Conservation (phyloP, 148 eudicot genomes). For the Linanthus parryae region DNA sequence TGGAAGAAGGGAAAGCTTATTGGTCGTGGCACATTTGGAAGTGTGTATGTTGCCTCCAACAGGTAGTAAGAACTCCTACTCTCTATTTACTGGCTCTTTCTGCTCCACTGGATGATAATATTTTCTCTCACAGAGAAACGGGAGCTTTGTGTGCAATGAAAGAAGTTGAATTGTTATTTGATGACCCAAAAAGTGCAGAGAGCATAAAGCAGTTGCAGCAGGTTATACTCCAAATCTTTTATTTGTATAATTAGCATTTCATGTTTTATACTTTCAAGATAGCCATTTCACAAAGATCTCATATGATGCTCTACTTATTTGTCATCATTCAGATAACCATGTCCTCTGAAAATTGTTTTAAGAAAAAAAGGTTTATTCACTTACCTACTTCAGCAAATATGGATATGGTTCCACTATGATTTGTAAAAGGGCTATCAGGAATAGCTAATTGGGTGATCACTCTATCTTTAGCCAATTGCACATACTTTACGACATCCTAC, state of each 20-base stretch:
- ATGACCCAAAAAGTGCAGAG: constrained; percentile 71
- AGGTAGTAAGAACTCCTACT: constrained; percentile 17
- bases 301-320: not conserved
- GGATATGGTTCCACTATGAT: too few relatives aligned
- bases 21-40: constrained; percentile 95
- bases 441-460: too few relatives aligned
- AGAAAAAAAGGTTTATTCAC: too few relatives aligned
- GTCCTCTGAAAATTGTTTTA: too few relatives aligned
- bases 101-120: not conserved
- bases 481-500: too few relatives aligned
- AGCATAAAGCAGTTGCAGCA: constrained; percentile 82
- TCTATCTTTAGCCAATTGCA: too few relatives aligned
- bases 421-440: too few relatives aligned
- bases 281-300: not conserved
- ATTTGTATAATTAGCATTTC: constrained; percentile 2
- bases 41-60: constrained; percentile 83
- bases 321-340: too few relatives aligned
- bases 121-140: constrained; percentile 53
- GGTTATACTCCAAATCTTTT: constrained; percentile 28
- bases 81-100: not conserved
- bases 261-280: not conserved
- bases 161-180: constrained; percentile 77
- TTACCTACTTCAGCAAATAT: too few relatives aligned
- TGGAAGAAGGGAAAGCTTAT: constrained; percentile 95
- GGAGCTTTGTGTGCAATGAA: constrained; percentile 99